These are phyloP conservation scores for Syncephalis fuscata DNA, from an alignment of 371 early-diverging fungal genomes.

Conservation along the genomic window DNA sequence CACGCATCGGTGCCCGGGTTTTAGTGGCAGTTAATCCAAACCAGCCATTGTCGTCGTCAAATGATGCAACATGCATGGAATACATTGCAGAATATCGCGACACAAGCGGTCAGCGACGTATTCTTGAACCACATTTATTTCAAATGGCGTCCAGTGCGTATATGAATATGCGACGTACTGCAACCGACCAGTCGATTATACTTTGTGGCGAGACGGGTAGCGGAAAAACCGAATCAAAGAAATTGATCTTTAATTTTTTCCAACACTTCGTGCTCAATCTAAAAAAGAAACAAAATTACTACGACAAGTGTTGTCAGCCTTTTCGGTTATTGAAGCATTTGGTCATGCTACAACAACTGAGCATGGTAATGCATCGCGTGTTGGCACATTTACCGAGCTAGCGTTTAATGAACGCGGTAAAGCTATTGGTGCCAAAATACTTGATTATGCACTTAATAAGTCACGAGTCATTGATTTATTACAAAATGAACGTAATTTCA, in stretches of 20 bases:
- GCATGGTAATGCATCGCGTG: slow-evolving; percentile 73
- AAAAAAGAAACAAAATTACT: slow-evolving; percentile 71
- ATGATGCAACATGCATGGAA: slow-evolving; percentile 43
- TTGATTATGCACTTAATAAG: slow-evolving; percentile 87
- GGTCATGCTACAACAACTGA: slow-evolving; percentile 58
- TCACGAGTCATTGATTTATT: slow-evolving; percentile 39
- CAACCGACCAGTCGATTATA: slow-evolving; percentile 62
- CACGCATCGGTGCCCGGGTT: not conserved
- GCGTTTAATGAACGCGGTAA: slow-evolving; percentile 80
- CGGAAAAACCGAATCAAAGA: slow-evolving; percentile 10
- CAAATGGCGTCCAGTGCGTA: slow-evolving; percentile 55
- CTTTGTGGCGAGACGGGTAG: slow-evolving; percentile 20
- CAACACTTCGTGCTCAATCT: slow-evolving; percentile 37
- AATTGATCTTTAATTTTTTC: slow-evolving; percentile 41
- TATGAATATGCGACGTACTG: slow-evolving; percentile 68
- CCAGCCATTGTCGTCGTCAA: not conserved
- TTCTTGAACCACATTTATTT: slow-evolving; percentile 71
- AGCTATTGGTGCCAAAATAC: slow-evolving; percentile 73
- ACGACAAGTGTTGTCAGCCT: slow-evolving; percentile 47
- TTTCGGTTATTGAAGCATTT: slow-evolving; percentile 70
- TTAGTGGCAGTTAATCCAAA: not conserved
- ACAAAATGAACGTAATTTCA: slow-evolving; percentile 66
- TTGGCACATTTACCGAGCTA: slow-evolving; percentile 80
- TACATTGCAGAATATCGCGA: slow-evolving; percentile 49
- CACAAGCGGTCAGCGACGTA: slow-evolving; percentile 4